A percentile compares a stretch with the other conserved stretches of the same genome.
phyloP scores from a whole-genome alignment of 2,329 filamentous ascomycete species.

The Elsinoe perseae region DNA sequence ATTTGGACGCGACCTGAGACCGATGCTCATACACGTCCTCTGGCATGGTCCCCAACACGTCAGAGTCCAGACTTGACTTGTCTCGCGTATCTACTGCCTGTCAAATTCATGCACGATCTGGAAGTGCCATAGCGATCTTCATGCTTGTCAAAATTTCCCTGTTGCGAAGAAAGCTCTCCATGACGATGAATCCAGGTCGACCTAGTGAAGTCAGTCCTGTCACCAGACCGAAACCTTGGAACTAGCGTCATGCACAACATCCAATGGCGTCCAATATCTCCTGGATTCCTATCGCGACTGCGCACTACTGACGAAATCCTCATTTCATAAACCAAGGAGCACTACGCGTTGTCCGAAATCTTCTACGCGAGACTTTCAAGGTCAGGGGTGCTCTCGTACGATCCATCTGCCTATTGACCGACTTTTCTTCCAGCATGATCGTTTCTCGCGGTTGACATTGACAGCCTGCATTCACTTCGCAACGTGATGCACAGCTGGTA shows the following conservation, averaged over 20 bases:
- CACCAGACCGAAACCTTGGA: conserved; percentile 3
- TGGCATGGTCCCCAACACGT: neutral
- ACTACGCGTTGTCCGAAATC: neutral
- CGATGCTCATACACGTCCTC: neutral
- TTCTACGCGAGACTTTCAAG: neutral
- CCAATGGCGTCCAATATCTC: conserved; percentile 4
- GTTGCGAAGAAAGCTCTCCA: neutral
- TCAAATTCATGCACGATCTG: neutral
- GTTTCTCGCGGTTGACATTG: neutral
- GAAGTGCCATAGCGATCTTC: neutral
- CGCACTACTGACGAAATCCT: neutral
- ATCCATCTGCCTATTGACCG: neutral
- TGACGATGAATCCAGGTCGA: neutral
- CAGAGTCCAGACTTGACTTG: neutral
- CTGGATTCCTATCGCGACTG: neutral
- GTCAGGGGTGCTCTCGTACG: neutral
- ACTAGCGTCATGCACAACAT: conserved; percentile 13
- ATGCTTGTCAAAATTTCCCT: neutral
- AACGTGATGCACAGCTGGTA: conserved; percentile 1
- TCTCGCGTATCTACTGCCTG: neutral
- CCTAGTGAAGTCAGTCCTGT: conserved; percentile 6
- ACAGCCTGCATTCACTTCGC: neutral
- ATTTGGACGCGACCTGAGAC: conserved; percentile 11
- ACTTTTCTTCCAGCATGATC: neutral
- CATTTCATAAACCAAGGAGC: neutral